Percentiles rank a stretch among this genome's conserved stretches.
These are phyloP conservation scores for Silene uniflora DNA, from an alignment of 148 eudicot genomes.

Conservation along the genomic window DNA sequence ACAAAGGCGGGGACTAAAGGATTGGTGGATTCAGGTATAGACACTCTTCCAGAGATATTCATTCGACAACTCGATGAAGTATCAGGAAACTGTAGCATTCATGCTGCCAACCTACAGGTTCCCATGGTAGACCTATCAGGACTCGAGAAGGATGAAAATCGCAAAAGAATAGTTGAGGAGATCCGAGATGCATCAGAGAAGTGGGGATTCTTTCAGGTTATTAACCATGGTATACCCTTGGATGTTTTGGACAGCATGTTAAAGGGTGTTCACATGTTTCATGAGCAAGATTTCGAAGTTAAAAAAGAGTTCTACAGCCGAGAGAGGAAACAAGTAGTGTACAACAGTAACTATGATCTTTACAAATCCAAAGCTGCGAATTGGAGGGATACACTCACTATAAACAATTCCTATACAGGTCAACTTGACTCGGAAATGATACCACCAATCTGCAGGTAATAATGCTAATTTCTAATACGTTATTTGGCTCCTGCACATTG, in stretches of 20 bases:
- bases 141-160: conserved; percentile 2
- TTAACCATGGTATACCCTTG: conserved; percentile 39
- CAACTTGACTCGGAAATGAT: neutral
- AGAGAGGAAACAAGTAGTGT: conserved; percentile 27
- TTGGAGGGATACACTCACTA: conserved; percentile 42
- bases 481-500: neutral
- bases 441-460: conserved; percentile 4
- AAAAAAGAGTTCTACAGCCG: conserved; percentile 34
- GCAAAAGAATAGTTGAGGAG: conserved; percentile 6
- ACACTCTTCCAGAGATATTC: conserved; percentile 26
- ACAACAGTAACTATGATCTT: conserved; percentile 33
- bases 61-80: conserved; percentile 22
- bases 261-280: conserved; percentile 29
- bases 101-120: conserved; percentile 9
- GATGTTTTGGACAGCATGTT: conserved; percentile 31
- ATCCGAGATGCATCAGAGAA: conserved; percentile 31
- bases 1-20: conserved; percentile 45
- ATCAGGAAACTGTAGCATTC: conserved; percentile 13
- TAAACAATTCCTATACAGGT: conserved; percentile 4
- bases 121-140: conserved; percentile 35
- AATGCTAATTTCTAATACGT: neutral
- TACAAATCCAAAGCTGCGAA: conserved; percentile 28
- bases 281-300: conserved; percentile 37
- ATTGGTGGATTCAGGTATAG: conserved; percentile 29
- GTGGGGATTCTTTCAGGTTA: conserved; percentile 46